Evolutionary conservation across 495 filamentous ascomycete species (phyloP).

Genomic region (Hypoxylon lenormandii): DNA sequence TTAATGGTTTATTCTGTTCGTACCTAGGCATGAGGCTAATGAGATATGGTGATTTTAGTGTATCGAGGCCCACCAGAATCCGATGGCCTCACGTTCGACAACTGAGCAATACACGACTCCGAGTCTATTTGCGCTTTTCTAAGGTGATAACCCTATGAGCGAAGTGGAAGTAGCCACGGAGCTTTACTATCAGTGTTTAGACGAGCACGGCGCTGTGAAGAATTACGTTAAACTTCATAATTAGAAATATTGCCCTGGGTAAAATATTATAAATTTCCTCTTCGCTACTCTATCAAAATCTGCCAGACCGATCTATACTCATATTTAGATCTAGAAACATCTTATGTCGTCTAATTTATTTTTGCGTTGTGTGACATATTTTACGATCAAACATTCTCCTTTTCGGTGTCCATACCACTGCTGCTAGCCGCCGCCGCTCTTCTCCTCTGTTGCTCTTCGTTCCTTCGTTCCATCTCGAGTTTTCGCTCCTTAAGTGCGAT

Average conservation of each 20-base stretch:
- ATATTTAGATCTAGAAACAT: not conserved
- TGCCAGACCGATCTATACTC: not conserved
- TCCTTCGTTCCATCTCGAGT: constrained; percentile 53
- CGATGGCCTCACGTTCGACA: constrained; percentile 40
- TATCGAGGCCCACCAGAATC: constrained; percentile 48
- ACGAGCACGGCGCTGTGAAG: no score
- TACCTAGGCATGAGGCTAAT: constrained; percentile 19
- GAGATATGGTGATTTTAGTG: constrained; percentile 17
- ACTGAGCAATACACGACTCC: constrained; percentile 2
- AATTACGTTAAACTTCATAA: no score
- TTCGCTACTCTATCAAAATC: no score
- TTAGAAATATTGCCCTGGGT: no score
- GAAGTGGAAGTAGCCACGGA: no score
- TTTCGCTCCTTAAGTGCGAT: constrained; percentile 52
- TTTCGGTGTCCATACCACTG: constrained; percentile 10
- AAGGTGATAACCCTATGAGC: not conserved
- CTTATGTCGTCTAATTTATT: not conserved
- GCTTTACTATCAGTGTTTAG: no score
- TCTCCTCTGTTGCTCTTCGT: constrained; percentile 47
- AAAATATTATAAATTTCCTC: no score
- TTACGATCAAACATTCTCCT: constrained; percentile 23
- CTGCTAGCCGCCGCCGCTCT: constrained; percentile 6
- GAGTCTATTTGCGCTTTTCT: not conserved
- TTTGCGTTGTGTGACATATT: not conserved
- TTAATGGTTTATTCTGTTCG: not conserved